Conservation (phyloP, 331 rosid species). For the Prunus yedoensis region DNA sequence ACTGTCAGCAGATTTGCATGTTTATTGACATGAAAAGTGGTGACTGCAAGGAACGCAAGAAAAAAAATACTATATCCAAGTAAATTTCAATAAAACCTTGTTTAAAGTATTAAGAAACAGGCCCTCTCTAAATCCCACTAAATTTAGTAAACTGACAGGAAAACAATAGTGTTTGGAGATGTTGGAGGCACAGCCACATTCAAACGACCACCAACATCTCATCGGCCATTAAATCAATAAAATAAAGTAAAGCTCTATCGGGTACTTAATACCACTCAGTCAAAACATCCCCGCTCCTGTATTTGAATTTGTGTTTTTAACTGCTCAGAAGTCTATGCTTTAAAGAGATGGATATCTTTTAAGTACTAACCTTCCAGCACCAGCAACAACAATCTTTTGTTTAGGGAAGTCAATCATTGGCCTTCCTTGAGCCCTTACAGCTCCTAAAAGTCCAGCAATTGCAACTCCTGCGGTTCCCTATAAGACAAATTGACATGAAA, state of each 20-base stretch:
- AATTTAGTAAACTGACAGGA: not conserved
- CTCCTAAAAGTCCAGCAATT: constrained; percentile 95
- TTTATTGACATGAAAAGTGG: not conserved
- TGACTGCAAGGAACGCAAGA: not conserved
- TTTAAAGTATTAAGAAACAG: not conserved
- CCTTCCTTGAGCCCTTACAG: constrained; percentile 99
- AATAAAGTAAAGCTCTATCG: not conserved
- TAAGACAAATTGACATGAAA: constrained; percentile 18
- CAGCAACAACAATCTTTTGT: constrained; percentile 98
- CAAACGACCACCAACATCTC: not conserved
- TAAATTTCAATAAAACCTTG: not conserved
- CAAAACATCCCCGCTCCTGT: not conserved
- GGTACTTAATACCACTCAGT: not conserved
- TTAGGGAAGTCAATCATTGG: constrained; percentile 98
- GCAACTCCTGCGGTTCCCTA: constrained; percentile 99
- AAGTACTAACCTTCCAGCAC: constrained; percentile 93
- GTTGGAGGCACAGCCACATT: not conserved
- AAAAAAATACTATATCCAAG: not conserved
- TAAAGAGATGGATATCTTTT: not conserved
- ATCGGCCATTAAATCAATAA: not conserved
- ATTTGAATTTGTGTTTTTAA: not conserved
- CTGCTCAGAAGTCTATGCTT: not conserved
- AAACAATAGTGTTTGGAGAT: not conserved
- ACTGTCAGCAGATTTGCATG: not conserved
- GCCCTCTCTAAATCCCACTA: not conserved